Percentiles rank a stretch among this genome's conserved stretches.
Evolutionary conservation across 164 flowering plant genomes (phyloP).

Genomic region (Tinospora cordifolia): DNA sequence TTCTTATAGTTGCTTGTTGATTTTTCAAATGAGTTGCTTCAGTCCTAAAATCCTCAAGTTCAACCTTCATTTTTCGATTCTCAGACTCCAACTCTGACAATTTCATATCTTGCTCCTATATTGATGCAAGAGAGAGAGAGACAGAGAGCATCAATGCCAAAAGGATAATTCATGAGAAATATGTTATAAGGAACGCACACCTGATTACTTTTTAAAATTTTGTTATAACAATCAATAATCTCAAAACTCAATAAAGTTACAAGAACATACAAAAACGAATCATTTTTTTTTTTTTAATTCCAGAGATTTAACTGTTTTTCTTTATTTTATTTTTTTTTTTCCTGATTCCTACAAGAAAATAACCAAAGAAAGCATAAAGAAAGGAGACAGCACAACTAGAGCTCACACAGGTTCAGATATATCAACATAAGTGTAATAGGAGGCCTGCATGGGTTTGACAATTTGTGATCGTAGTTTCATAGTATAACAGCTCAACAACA

Average conservation of each 20-base stretch:
- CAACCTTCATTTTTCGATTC: constrained; percentile 94
- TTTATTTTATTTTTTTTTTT: too few relatives aligned
- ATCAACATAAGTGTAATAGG: not conserved
- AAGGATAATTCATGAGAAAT: not conserved
- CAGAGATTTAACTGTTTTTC: too few relatives aligned
- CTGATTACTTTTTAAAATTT: not conserved
- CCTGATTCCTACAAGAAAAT: too few relatives aligned
- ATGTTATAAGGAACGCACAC: not conserved
- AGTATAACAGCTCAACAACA: not conserved
- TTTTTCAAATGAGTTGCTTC: constrained; percentile 94
- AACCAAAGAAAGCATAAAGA: not conserved
- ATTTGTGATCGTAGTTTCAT: too few relatives aligned
- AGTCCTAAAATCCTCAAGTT: constrained; percentile 90
- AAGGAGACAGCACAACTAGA: not conserved
- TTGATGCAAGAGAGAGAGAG: constrained; percentile 6
- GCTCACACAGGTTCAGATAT: not conserved
- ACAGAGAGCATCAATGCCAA: not conserved
- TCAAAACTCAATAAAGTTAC: not conserved
- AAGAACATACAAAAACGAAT: not conserved
- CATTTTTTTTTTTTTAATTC: too few relatives aligned
- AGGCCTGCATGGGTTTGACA: not conserved
- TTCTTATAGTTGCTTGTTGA: constrained; percentile 97
- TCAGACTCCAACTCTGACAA: constrained; percentile 82
- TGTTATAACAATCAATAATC: not conserved
- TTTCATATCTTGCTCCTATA: constrained; percentile 79